Evolutionary conservation across 2,329 filamentous ascomycete genomes (phyloP).

Genomic region (Lecanosticta acicola): DNA sequence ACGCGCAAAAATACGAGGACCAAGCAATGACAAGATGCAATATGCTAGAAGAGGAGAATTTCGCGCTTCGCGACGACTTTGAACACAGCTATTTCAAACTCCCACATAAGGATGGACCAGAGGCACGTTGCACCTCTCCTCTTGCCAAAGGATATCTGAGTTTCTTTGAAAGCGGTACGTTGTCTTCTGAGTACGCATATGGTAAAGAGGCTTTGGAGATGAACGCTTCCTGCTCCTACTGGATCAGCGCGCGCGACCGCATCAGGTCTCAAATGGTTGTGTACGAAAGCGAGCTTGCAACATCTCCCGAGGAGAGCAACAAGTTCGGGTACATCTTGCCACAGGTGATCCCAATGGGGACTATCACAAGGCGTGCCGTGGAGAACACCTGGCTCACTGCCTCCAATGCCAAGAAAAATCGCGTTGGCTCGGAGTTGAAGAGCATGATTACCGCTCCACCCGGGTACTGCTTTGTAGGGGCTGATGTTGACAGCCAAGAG

Average conservation of each 20-base stretch:
- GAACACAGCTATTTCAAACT: slow-evolving; percentile 77
- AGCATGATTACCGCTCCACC: slow-evolving; percentile 90
- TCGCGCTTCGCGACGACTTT: slow-evolving; percentile 59
- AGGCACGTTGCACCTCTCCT: slow-evolving; percentile 76
- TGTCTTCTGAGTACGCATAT: slow-evolving; percentile 82
- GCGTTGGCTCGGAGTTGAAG: slow-evolving; percentile 93
- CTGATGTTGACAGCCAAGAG: slow-evolving; percentile 95
- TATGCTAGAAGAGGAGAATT: slow-evolving; percentile 68
- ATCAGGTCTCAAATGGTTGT: slow-evolving; percentile 96
- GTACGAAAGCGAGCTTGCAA: slow-evolving; percentile 60
- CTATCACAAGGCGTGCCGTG: slow-evolving; percentile 86
- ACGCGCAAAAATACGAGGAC: slow-evolving; percentile 60
- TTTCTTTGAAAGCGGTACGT: slow-evolving; percentile 83
- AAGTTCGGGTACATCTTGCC: slow-evolving; percentile 81
- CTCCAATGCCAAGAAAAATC: slow-evolving; percentile 92
- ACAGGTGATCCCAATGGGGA: slow-evolving; percentile 97
- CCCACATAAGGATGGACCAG: slow-evolving; percentile 90
- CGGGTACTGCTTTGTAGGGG: slow-evolving; percentile 90
- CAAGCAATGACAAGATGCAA: slow-evolving; percentile 70
- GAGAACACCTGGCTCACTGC: slow-evolving; percentile 99
- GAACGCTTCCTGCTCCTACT: slow-evolving; percentile 98
- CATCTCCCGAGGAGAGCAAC: slow-evolving; percentile 23
- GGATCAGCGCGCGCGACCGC: slow-evolving; percentile 90
- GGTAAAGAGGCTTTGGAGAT: slow-evolving; percentile 95
- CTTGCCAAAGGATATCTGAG: slow-evolving; percentile 84